Percentiles rank a stretch among this genome's conserved stretches.
phyloP scores from a whole-genome alignment of 2,329 filamentous ascomycete genomes.

The Cephalotrichum gorgonifer region DNA sequence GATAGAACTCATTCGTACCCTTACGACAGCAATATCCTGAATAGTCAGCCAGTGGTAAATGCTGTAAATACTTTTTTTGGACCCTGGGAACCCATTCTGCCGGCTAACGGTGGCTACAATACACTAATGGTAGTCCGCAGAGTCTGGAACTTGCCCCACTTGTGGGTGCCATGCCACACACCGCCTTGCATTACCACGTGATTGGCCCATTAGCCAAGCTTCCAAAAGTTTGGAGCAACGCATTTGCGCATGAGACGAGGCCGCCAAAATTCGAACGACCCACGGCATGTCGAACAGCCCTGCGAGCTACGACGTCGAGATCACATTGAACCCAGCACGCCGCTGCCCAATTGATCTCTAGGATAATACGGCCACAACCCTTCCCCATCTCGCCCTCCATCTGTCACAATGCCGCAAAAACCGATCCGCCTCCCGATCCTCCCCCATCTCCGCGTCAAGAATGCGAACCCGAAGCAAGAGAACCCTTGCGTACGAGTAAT shows the following conservation, averaged over 20 bases:
- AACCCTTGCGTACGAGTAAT: constrained; percentile 47
- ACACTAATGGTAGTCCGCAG: background rate
- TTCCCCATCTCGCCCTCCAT: background rate
- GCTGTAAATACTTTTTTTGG: too few relatives aligned
- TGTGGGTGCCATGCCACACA: background rate
- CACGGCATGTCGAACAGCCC: background rate
- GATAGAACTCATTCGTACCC: too few relatives aligned
- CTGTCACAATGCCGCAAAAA: constrained; percentile 34
- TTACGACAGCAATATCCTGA: too few relatives aligned
- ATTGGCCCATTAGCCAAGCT: background rate
- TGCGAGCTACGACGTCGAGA: background rate
- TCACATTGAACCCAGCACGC: background rate
- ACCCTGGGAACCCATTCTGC: background rate
- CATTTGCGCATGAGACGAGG: background rate
- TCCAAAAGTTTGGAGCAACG: background rate
- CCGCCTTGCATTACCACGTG: background rate
- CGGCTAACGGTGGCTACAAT: background rate
- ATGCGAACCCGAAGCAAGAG: constrained; percentile 36
- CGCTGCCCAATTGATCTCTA: background rate
- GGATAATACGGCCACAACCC: background rate
- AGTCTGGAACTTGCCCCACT: background rate
- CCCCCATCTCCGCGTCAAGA: constrained; percentile 41
- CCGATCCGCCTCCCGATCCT: constrained; percentile 49
- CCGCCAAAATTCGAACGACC: background rate
- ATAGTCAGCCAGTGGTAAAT: too few relatives aligned